These are phyloP conservation scores for Ceriops decandra DNA, from an alignment of 345 rosid genomes.

Conservation along the genomic window DNA sequence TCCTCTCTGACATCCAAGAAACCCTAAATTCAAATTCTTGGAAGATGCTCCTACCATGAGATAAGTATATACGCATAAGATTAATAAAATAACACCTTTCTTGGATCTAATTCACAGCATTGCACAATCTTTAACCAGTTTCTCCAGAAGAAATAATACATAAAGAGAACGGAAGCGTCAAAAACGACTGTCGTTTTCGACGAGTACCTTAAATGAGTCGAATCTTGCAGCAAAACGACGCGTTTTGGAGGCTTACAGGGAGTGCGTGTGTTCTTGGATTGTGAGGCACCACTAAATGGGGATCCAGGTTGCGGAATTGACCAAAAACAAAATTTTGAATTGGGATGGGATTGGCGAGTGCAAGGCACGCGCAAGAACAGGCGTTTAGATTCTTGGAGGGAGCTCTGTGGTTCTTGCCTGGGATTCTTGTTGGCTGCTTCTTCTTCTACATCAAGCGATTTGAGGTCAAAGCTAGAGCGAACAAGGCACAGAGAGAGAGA, in stretches of 20 bases:
- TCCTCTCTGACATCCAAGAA: slow-evolving; percentile 35
- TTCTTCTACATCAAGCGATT: not conserved
- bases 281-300: slow-evolving; percentile 8
- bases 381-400: slow-evolving; percentile 19
- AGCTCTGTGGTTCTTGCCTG: slow-evolving; percentile 7
- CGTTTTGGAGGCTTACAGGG: slow-evolving; percentile 14
- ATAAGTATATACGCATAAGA: slow-evolving; percentile 16
- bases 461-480: not conserved
- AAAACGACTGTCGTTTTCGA: not conserved
- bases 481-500: not conserved
- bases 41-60: not conserved
- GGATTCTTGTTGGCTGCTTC: slow-evolving; percentile 2
- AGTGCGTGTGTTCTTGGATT: slow-evolving; percentile 8
- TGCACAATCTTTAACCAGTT: slow-evolving; percentile 25
- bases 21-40: slow-evolving; percentile 38
- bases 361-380: slow-evolving; percentile 14
- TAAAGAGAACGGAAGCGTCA: too few relatives aligned
- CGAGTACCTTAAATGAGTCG: slow-evolving; percentile 31
- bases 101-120: slow-evolving; percentile 13
- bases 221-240: slow-evolving; percentile 8
- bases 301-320: slow-evolving; percentile 5
- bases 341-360: slow-evolving; percentile 2
- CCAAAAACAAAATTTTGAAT: not conserved
- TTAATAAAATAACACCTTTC: slow-evolving; percentile 14
- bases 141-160: slow-evolving; percentile 10